Conservation (phyloP, 345 rosid genomes). For the Microcos paniculata region DNA sequence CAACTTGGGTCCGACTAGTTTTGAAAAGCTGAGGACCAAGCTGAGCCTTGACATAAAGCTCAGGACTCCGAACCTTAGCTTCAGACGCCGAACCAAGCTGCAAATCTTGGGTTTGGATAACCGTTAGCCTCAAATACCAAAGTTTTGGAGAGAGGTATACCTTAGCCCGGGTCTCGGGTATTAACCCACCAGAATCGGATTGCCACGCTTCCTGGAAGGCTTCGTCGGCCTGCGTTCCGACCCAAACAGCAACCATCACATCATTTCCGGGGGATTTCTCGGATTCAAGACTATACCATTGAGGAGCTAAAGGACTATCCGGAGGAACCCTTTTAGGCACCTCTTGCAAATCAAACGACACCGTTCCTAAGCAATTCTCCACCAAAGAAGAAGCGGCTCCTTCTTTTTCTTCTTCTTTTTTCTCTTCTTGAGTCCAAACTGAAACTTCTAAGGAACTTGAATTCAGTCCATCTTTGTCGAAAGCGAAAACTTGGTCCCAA, state of each 20-base stretch:
- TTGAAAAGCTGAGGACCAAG: constrained; percentile 85
- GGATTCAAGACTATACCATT: constrained; percentile 84
- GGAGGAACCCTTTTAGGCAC: constrained; percentile 86
- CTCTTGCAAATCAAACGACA: constrained; percentile 86
- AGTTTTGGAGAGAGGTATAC: constrained; percentile 90
- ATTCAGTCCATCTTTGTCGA: constrained; percentile 77
- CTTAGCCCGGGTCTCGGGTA: constrained; percentile 86
- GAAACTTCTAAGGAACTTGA: constrained; percentile 75
- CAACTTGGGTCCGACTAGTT: constrained; percentile 59
- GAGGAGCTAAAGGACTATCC: constrained; percentile 92
- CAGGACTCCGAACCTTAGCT: constrained; percentile 62
- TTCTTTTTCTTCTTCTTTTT: constrained; percentile 45
- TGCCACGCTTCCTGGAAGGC: constrained; percentile 98
- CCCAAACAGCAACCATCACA: constrained; percentile 92
- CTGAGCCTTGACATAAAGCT: constrained; percentile 76
- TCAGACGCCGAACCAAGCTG: constrained; percentile 64
- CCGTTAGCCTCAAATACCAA: constrained; percentile 96
- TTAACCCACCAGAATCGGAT: constrained; percentile 90
- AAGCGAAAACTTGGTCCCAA: constrained; percentile 92
- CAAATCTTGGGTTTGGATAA: constrained; percentile 92
- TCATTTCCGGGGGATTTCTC: constrained; percentile 70
- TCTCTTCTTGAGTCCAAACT: constrained; percentile 68
- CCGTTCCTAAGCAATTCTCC: constrained; percentile 74
- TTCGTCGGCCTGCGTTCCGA: constrained; percentile 92
- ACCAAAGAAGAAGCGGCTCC: neutral